phyloP scores from a whole-genome alignment of 2,329 filamentous ascomycete species.

The Plectosphaerella sp. region DNA sequence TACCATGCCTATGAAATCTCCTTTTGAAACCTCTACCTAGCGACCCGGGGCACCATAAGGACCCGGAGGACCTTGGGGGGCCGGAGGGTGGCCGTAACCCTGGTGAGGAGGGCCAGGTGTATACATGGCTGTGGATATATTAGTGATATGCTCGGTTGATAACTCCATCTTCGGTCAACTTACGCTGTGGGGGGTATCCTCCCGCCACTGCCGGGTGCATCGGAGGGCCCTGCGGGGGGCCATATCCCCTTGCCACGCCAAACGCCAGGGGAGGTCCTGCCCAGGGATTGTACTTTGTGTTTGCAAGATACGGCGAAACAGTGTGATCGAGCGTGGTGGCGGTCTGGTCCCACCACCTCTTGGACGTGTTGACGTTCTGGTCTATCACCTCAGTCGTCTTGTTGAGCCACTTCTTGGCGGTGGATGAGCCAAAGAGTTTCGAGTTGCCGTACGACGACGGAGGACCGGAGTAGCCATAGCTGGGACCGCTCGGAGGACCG shows the following conservation, averaged over 20 bases:
- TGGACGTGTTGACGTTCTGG: constrained; percentile 15
- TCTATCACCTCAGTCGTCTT: constrained; percentile 30
- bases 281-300: constrained; percentile 8
- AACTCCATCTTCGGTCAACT: not conserved
- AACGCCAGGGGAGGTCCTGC: not conserved
- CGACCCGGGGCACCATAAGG: not conserved
- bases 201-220: not conserved
- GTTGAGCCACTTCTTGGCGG: constrained; percentile 25
- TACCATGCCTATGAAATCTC: too few species aligned
- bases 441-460: not conserved
- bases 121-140: not conserved
- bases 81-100: not conserved
- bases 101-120: not conserved
- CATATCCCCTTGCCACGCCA: not conserved
- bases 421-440: constrained; percentile 25
- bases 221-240: not conserved
- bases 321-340: constrained; percentile 27
- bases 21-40: not conserved
- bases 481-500: not conserved
- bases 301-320: constrained; percentile 13
- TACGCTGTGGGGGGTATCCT: not conserved
- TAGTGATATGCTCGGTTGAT: not conserved
- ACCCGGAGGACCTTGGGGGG: not conserved
- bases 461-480: not conserved
- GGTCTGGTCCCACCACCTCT: constrained; percentile 29